Evolutionary conservation across 768 basidiomycete genomes (phyloP), one percentile per base, ranked within the genome.

Genomic region (Cantharellus cinnabarinus): DNA sequence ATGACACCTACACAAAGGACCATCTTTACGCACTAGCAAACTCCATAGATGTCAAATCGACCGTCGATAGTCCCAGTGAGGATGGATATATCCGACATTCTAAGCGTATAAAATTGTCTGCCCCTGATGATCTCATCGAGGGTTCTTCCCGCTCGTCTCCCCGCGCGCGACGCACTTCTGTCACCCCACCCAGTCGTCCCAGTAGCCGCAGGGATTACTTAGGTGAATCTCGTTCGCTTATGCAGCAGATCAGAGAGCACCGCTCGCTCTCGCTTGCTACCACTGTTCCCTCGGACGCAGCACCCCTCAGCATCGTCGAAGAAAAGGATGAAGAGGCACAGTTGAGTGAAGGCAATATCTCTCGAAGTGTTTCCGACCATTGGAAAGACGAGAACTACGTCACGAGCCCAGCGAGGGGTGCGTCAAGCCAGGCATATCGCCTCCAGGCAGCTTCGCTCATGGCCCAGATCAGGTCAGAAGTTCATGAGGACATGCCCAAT

Each of bases 1-100:
- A 97, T 66, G 94, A 99, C 69, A 97, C 94, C 0, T 93, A 87
- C 67, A 99, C 94, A 1, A 80, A 90, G 50, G 87, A 94, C 29
- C 89, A 95, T 67, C 79, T 98, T 50, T 89, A 89, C 2, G 89
- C 87, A 0, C 79, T 98, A 71, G 90, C 94, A 2, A 93, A 95
- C 64, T 88, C 89, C 2, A 93, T 97, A 61, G 90, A 89, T n/a
- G 66, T 69, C 34, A 68, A 67, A 41, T 37, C 60, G 62, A 4
- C 64, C 64, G 2, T 58, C 56, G 20, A 20, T n/a, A 59, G 50
- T 42, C 59, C 56, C 42, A 7, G 37, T 37, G 56, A 57, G 14
- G 52, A 54, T 54, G 52, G 35, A 54, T 10, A 54, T 37, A 37
- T 10, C 1, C 52, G 88, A 58, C 88, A 85, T 65, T 73, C 83